Base-by-base conservation (phyloP, 306 rosid species). In the Sicyos baderoa region DNA sequence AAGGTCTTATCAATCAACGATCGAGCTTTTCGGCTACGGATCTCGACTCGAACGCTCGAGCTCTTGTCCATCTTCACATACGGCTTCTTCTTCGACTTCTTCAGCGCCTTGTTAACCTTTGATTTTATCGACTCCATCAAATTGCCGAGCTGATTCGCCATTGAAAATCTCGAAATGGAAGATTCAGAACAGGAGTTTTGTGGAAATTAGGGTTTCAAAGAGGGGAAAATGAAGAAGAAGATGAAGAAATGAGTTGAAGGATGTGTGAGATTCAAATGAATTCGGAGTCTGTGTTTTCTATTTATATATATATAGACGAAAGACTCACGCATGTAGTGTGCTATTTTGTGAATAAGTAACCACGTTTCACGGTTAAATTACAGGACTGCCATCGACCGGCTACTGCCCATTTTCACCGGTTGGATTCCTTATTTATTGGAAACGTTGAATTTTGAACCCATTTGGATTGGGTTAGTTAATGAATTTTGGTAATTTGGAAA, bases 51-150 rank as follows among this genome's bases (percentile, higher is more conserved):
- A 2, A 93, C 95, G 59, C 97, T 93, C 1, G 97, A 85, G 78
- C 98, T 93, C 76, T 93, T 89, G 70, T 89, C 98, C 85, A 93
- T 89, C 80, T 88, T 93, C 1, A 93, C 12, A 79, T 93, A 89
- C 0, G 95, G 84, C 64, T 89, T 88, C 70, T 84, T 82, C 83
- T 84, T 80, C 10, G 82, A 67, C 66, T 76, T 82, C 83, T 78
- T 84, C 84, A 91, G 72, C 0, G 86, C 84, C 37, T 76, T 55
- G 3, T 76, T 55, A 5, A 89, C 97, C 83, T 93, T 89, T 3
- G 91, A 88, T 52, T 93, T 93, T 47, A 93, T 93, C 4, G 96
- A 79, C 56, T 86, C 84, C 82, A 93, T 85, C 77, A 89, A 74
- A 68, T 66, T 84, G 66, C 79, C 98, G 35, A 88, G 47, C 69